Evolutionary conservation across 192 early-diverging fungal genomes (phyloP), one percentile per base, ranked within the genome.

Genomic region (Rhizophagus clarus): DNA sequence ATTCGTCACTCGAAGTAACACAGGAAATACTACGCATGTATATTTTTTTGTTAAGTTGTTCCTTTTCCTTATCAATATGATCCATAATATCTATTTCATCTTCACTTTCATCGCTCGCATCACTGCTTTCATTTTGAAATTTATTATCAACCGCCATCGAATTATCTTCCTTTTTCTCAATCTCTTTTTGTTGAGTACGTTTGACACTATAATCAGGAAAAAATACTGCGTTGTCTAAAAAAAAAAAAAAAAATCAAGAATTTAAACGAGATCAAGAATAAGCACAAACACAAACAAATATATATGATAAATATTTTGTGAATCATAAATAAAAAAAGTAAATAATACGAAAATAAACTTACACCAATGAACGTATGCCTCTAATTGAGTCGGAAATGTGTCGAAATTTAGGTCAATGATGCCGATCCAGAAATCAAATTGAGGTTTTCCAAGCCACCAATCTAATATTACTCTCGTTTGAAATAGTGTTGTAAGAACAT

Each of bases 331-430:
- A n/a, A 56, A 20, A 20, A 56, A 56, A 56, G 4, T 20, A 56
- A 56, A 56, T 15, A 49, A 14, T 14, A 15, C 0, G 1, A 34
- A 5, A 34, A 34, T 42, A 31, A 37, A 70, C 68, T 70, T 70
- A 70, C 68, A 70, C 68, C 68, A 70, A 70, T 70, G 32, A 70
- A 70, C 68, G 22, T 70, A 70, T n/a, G 68, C 68, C 10, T 70
- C 68, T 37, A 70, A 40, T 70, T 70, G 68, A 70, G 68, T 70
- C 31, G 31, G 68, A 70, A 37, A 70, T n/a, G 22, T 70, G 6
- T 70, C 68, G 37, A 70, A 70, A 70, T 70, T 70, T 42, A 70
- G 68, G 34, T 70, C 68, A 70, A 70, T 70, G 32, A 70, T 70
- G 68, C 68, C 68, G 20, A 70, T 70, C 68, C 68, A 70, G 12